phyloP scores from a whole-genome alignment of 2,329 filamentous ascomycete species.

The Leptographium radiaticola region DNA sequence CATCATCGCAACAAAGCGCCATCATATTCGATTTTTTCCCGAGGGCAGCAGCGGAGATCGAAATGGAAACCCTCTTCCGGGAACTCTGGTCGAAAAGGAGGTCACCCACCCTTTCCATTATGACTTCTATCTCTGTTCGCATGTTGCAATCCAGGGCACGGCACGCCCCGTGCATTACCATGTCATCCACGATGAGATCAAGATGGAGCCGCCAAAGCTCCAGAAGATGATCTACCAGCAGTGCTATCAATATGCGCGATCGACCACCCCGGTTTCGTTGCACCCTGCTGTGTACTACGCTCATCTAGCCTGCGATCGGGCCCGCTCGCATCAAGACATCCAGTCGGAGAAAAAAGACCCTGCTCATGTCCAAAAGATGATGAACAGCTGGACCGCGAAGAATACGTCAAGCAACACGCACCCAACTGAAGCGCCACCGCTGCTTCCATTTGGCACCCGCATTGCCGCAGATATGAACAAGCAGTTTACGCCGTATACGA shows the following conservation, averaged over 20 bases:
- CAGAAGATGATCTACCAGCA: slow-evolving; percentile 90
- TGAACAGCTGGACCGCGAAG: slow-evolving; percentile 26
- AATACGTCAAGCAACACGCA: slow-evolving; percentile 17
- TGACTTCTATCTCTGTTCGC: slow-evolving; percentile 61
- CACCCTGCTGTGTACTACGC: slow-evolving; percentile 93
- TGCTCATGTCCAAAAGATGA: slow-evolving; percentile 28
- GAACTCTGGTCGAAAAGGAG: slow-evolving; percentile 75
- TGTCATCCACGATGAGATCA: slow-evolving; percentile 71
- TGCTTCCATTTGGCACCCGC: slow-evolving; percentile 17
- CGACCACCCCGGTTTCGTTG: slow-evolving; percentile 81
- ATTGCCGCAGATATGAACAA: slow-evolving; percentile 10
- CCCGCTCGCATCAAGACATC: slow-evolving; percentile 55
- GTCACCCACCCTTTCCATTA: slow-evolving; percentile 86
- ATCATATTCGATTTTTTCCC: slow-evolving; percentile 90
- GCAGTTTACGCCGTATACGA: slow-evolving; percentile 22
- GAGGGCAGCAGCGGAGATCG: slow-evolving; percentile 41
- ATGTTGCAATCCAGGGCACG: slow-evolving; percentile 79
- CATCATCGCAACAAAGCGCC: slow-evolving; percentile 81
- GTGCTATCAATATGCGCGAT: slow-evolving; percentile 84
- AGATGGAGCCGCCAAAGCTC: slow-evolving; percentile 52
- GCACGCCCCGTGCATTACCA: slow-evolving; percentile 88
- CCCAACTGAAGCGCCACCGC: slow-evolving; percentile 11
- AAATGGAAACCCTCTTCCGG: slow-evolving; percentile 73
- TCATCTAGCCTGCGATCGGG: slow-evolving; percentile 73
- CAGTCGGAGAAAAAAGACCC: slow-evolving; percentile 30